phyloP scores from a whole-genome alignment of 1,284 basidiomycete genomes.

The Marasmius sp. region DNA sequence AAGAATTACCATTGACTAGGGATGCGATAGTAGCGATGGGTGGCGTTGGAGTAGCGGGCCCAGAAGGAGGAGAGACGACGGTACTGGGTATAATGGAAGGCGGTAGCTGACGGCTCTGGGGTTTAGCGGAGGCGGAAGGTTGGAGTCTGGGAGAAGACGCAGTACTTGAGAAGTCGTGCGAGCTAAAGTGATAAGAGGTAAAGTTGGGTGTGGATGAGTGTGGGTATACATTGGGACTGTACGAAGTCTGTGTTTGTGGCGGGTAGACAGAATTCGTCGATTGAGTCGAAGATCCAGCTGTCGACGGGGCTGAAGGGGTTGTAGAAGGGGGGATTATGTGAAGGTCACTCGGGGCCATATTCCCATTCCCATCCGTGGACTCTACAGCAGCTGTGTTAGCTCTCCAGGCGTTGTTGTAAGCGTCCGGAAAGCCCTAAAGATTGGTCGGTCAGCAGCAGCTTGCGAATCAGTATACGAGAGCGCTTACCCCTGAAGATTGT shows the following conservation, averaged over 20 bases:
- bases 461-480: not conserved
- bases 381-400: conserved; percentile 43
- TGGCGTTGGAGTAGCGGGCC: not conserved
- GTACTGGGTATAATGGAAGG: conserved; percentile 15
- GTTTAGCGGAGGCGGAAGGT: not conserved
- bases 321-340: not conserved
- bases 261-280: not conserved
- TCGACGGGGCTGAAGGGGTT: not conserved
- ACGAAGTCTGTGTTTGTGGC: not conserved
- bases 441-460: not conserved
- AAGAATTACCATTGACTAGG: not conserved
- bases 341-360: not conserved
- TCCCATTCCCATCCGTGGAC: not conserved
- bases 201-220: not conserved
- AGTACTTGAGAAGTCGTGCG: not conserved
- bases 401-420: conserved; percentile 57
- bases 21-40: not conserved
- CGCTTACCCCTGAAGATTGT: not conserved
- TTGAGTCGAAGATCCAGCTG: not conserved
- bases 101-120: not conserved
- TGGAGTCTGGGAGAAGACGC: conserved; percentile 1
- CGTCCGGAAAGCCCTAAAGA: conserved; percentile 39
- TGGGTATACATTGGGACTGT: not conserved
- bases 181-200: not conserved
- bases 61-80: not conserved